These are phyloP conservation scores for Lentinula sp. DNA, from an alignment of 768 basidiomycete genomes.

Conservation along the genomic window DNA sequence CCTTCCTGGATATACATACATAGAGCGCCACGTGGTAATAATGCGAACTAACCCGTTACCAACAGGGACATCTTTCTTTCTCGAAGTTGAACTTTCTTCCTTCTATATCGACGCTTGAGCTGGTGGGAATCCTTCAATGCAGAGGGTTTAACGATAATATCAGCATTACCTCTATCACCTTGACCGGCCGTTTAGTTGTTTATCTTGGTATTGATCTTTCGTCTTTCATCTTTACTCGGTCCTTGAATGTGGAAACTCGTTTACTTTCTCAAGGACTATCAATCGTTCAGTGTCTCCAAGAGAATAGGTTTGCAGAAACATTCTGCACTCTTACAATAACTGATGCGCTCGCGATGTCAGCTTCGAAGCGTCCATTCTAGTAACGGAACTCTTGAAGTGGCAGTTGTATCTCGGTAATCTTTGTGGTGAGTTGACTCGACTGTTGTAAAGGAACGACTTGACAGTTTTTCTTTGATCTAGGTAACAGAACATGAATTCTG, in stretches of 20 bases:
- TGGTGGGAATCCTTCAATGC: too few relatives aligned
- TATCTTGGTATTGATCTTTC: neutral
- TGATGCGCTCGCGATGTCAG: neutral
- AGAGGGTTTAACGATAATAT: too few relatives aligned
- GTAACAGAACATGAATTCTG: neutral
- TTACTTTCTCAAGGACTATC: neutral
- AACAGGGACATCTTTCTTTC: neutral
- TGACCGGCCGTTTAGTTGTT: too few relatives aligned
- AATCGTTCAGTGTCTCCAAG: neutral
- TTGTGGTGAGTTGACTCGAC: neutral
- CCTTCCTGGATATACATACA: neutral
- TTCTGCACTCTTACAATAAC: neutral
- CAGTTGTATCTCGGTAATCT: neutral
- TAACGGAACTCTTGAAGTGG: neutral
- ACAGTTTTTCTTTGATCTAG: neutral
- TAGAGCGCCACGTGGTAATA: neutral
- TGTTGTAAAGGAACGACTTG: neutral
- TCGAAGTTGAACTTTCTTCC: too few relatives aligned
- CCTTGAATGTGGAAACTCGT: neutral
- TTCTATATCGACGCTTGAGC: too few relatives aligned
- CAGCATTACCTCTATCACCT: too few relatives aligned
- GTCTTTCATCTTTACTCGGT: neutral
- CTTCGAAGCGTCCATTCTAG: neutral
- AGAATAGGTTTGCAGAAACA: neutral
- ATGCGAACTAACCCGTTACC: too few relatives aligned